Evolutionary conservation across 2,329 filamentous ascomycete genomes (phyloP), one percentile per base, ranked within the genome.

Genomic region (Aureobasidium sp.): DNA sequence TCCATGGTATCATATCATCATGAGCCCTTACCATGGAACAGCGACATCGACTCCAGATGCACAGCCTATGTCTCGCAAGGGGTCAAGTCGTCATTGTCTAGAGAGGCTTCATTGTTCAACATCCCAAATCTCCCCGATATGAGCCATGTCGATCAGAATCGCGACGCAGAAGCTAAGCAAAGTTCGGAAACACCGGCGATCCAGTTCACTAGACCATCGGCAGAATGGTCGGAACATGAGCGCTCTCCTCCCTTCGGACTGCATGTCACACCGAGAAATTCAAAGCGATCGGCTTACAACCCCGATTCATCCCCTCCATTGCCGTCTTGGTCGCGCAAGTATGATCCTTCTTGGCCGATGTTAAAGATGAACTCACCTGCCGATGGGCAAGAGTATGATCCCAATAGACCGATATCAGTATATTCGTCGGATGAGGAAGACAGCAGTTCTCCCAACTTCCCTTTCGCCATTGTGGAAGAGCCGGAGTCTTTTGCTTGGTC

Each of bases 111-210:
- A 10, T 52, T 64, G 2, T 65, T 69, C 57, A 68, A 60, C 45
- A 67, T 72, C 39, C 67, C 68, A 2, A 64, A 53, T 3, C 70
- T 74, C 21, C 66, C 66, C 1, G 65, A 61, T 16, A 62, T 64
- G 38, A 59, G 56, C 35, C 61, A 61, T 40, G 16, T 41, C 4
- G 39, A 17, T 10, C n/a, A 49, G 41, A n/a, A n/a, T n/a, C n/a
- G n/a, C n/a, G 48, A 34, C 14, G 12, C 30, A n/a, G 39, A 29
- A 24, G 21, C 47, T 8, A 17, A 25, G 12, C 14, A 35, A 21
- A 41, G 38, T 34, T 19, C 51, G 2, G 16, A 41, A 38, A 55
- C 53, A 3, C 56, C 56, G 3, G 44, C 34, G 8, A 41, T 56
- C 7, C 41, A 47, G 5, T 39, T 58, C n/a, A 56, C 56, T 1